Conservation (phyloP, 768 basidiomycete species). For the Atractiella rhizophila region DNA sequence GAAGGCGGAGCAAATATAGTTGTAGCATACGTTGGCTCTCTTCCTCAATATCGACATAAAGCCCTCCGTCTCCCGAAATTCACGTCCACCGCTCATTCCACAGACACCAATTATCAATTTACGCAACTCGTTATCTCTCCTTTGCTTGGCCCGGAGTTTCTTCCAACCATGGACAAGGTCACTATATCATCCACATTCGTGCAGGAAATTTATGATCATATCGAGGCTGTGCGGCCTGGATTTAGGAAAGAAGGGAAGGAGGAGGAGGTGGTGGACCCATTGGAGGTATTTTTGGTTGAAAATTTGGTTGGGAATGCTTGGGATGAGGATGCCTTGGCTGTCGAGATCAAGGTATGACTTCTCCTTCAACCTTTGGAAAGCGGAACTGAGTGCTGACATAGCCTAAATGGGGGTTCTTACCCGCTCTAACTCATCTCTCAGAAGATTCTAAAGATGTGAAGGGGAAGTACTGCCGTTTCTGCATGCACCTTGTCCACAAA, state of each 20-base stretch:
- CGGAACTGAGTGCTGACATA: slow-evolving; percentile 18
- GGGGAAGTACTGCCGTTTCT: slow-evolving; percentile 55
- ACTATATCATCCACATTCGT: background rate
- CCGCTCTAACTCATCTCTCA: slow-evolving; percentile 37
- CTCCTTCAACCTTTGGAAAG: background rate
- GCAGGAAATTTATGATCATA: slow-evolving; percentile 27
- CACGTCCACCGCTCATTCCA: slow-evolving; percentile 17
- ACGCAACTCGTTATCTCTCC: slow-evolving; percentile 38
- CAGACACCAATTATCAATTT: slow-evolving; percentile 26
- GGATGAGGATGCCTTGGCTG: slow-evolving; percentile 30
- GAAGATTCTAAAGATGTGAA: slow-evolving; percentile 35
- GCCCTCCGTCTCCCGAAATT: slow-evolving; percentile 56
- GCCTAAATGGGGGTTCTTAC: slow-evolving; percentile 97
- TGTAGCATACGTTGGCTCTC: slow-evolving; percentile 46
- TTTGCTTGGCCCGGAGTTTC: slow-evolving; percentile 35
- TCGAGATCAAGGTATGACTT: slow-evolving; percentile 65
- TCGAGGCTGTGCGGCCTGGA: slow-evolving; percentile 31
- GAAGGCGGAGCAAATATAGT: slow-evolving; percentile 87
- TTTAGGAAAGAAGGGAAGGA: slow-evolving; percentile 32
- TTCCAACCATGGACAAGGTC: slow-evolving; percentile 26
- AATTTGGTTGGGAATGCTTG: slow-evolving; percentile 41
- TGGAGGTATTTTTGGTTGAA: slow-evolving; percentile 46
- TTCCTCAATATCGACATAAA: slow-evolving; percentile 33
- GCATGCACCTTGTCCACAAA: slow-evolving; percentile 52
- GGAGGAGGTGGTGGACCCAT: slow-evolving; percentile 33